Base-by-base conservation (phyloP, 2,329 filamentous ascomycete species). In the Trichoderma semiorbis region DNA sequence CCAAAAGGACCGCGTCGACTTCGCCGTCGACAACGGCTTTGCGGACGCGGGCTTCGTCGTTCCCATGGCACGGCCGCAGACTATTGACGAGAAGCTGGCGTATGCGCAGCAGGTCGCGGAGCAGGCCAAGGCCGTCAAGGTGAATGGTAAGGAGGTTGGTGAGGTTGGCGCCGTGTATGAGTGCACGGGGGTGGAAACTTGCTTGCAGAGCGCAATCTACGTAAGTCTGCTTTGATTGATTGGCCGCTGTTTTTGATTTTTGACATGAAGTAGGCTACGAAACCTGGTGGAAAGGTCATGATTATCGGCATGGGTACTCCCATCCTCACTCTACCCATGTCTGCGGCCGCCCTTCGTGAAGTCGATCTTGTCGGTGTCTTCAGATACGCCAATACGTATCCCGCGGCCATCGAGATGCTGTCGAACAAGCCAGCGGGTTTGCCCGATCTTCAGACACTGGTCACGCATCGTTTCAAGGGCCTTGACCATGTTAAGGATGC, bases 101-200 rank as follows among this genome's bases (percentile, higher is more conserved):
- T 87, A 84, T 72, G 86, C 86, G 8, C 83, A 84, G 74, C 81
- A 84, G 47, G 82, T 88, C 2, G 85, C 89, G 1, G 80, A 79
- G 67, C 76, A 81, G 72, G 80, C 86, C 65, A 83, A 81, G 75
- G 75, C 75, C 36, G 79, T 80, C 0, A 73, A 75, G 39, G 78
- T 82, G 2, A 76, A 77, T 1, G 83, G 83, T 10, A 78, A 83
- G 74, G 84, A 86, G 14, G 85, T 92, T 72, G 88, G 84, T 0
- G 90, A 93, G 77, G 87, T 92, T 0, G 87, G 89, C 65, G 88
- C 88, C 1, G 91, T 92, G 3, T 94, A 92, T 77, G 92, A 95
- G 81, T 94, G 92, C 78, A 95, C 93, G 0, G 93, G 93, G 10
- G 92, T 94, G 26, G 92, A 93, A 78, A 88, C 89, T 0, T 95